Base-by-base conservation (phyloP, 2,329 filamentous ascomycete species). In the Claviceps sp. region DNA sequence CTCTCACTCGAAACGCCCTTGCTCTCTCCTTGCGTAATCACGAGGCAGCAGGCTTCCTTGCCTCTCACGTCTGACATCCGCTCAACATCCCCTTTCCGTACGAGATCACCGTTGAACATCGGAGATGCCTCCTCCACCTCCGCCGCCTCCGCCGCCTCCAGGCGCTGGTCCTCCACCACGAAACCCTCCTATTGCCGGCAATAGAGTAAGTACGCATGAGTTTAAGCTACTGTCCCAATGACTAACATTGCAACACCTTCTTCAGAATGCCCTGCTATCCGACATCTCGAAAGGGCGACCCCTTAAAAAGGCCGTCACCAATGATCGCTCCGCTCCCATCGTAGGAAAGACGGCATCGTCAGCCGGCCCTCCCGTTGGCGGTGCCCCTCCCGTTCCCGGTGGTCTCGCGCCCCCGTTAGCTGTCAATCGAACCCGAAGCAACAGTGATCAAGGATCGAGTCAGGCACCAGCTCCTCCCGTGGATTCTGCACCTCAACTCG, bases 231-330 rank as follows among this genome's bases (percentile, higher is more conserved):
- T 16, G 24, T 9, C 14, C 14, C 14, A 30, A 14, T 22, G 45
- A 13, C 34, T 55, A 20, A 44, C 30, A 11, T 11, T 34, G 30
- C 9, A 34, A 34, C n/a, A 18, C n/a, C 26, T 54, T 24, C 45
- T 3, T 18, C 4, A 97, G 91, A 85, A 85, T 60, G 90, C 91
- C 51, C 76, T 98, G 38, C 79, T 97, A 45, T 78, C 81, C 62
- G 91, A 97, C 67, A 98, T 98, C 60, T 73, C 75, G 58, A 95
- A 94, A 67, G 93, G 91, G 57, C 76, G 72, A 59, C 72, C 74
- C 55, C 75, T 97, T 54, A 95, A 86, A 70, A 96, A 95, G 68
- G 76, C 88, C 37, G 84, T 88, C 52, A 87, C 90, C 59, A 96
- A 97, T 69, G 91, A 97, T 67, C 84, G 91, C 67, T 96, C 90